Evolutionary conservation across 164 flowering plant species (phyloP).

Genomic region (Chloranthus sessilifolius): DNA sequence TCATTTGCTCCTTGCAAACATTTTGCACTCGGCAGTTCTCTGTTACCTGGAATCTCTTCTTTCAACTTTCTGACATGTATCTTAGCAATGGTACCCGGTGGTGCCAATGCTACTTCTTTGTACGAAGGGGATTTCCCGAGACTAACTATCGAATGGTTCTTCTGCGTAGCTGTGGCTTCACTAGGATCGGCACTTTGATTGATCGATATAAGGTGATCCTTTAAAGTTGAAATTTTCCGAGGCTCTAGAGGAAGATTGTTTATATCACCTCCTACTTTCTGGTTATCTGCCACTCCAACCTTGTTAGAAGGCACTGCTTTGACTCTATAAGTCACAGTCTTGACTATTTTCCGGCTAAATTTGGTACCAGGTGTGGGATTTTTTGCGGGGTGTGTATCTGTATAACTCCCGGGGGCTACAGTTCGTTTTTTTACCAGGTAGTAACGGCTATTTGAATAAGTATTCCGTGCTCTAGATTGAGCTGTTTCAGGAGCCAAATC

Average conservation of each 20-base stretch:
- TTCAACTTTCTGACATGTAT: constrained; percentile 41
- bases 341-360: constrained; percentile 68
- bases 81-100: constrained; percentile 76
- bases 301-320: constrained; percentile 61
- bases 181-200: constrained; percentile 12
- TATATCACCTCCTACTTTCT: constrained; percentile 24
- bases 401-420: constrained; percentile 45
- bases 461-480: constrained; percentile 33
- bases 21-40: constrained; percentile 22
- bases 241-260: constrained; percentile 28
- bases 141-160: constrained; percentile 42
- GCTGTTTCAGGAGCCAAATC: constrained; percentile 41
- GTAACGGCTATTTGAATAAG: constrained; percentile 46
- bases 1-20: constrained; percentile 24
- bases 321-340: constrained; percentile 79
- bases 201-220: not conserved
- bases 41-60: constrained; percentile 23
- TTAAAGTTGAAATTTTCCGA: constrained; percentile 21
- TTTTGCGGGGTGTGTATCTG: constrained; percentile 51
- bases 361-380: constrained; percentile 42
- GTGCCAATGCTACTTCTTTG: constrained; percentile 96
- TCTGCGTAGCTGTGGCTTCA: constrained; percentile 25
- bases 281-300: constrained; percentile 23
- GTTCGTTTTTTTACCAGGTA: constrained; percentile 61
- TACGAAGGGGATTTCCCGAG: constrained; percentile 95